phyloP scores from a whole-genome alignment of 2,329 filamentous ascomycete species.

The Trichoderma cornu-damae region DNA sequence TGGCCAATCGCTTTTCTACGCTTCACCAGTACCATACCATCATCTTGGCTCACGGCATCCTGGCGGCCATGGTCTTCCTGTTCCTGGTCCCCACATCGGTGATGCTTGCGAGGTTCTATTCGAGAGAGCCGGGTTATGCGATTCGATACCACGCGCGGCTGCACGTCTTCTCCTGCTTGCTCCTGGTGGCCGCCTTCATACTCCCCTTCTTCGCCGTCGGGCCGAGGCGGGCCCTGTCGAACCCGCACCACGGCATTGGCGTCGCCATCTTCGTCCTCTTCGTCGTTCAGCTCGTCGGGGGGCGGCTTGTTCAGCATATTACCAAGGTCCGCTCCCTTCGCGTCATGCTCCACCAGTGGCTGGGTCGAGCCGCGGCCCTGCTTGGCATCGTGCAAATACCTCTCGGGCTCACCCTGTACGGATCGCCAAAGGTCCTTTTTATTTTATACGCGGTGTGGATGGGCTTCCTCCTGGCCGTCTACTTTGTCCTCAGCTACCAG shows the following conservation, averaged over 20 bases:
- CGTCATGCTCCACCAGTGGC: constrained; percentile 77
- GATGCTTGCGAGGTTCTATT: constrained; percentile 67
- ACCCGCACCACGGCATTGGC: constrained; percentile 81
- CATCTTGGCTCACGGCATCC: constrained; percentile 64
- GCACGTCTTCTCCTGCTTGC: constrained; percentile 61
- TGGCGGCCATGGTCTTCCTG: constrained; percentile 69
- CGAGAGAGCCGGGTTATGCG: constrained; percentile 54
- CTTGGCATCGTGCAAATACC: constrained; percentile 84
- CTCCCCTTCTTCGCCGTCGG: constrained; percentile 77
- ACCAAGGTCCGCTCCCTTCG: constrained; percentile 46
- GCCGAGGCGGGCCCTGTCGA: constrained; percentile 63
- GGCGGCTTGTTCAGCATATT: constrained; percentile 56
- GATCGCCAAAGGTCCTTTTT: constrained; percentile 79
- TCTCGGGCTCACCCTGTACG: constrained; percentile 84
- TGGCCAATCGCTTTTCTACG: constrained; percentile 73
- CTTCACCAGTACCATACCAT: constrained; percentile 65
- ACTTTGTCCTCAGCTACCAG: constrained; percentile 74
- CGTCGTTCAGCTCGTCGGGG: constrained; percentile 64
- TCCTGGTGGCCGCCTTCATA: constrained; percentile 67
- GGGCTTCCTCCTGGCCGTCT: constrained; percentile 64
- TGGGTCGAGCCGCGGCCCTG: constrained; percentile 70
- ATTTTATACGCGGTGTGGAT: constrained; percentile 80
- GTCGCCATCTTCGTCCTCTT: constrained; percentile 71
- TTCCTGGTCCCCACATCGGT: constrained; percentile 69
- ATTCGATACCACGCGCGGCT: constrained; percentile 69